Evolutionary conservation across 2,329 filamentous ascomycete species (phyloP).

Genomic region (Neofusicoccum laricinum): DNA sequence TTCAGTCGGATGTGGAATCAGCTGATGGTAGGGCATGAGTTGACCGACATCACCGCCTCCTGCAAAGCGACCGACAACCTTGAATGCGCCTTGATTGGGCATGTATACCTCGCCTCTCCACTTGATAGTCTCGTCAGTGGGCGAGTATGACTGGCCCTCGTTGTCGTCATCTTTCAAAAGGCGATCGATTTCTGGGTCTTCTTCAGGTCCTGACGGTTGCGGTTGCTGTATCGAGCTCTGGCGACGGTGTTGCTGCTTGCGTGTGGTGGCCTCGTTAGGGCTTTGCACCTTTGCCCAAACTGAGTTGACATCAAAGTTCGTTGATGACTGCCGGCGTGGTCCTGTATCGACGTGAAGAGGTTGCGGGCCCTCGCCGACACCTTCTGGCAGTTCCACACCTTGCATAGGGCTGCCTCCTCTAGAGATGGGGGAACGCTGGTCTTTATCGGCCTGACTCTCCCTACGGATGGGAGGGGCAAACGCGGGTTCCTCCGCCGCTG

Average conservation of each 20-base stretch:
- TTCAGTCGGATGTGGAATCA: conserved; percentile 68
- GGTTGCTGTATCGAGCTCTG: conserved; percentile 37
- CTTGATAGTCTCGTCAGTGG: conserved; percentile 66
- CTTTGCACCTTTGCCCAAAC: conserved; percentile 83
- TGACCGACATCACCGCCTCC: conserved; percentile 76
- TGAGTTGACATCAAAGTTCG: conserved; percentile 78
- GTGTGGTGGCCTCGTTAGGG: conserved; percentile 51
- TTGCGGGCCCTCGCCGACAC: conserved; percentile 22
- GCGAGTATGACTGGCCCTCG: conserved; percentile 78
- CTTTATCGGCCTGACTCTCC: conserved; percentile 26
- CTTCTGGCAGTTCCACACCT: conserved; percentile 35
- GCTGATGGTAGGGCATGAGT: conserved; percentile 67
- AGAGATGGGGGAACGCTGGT: conserved; percentile 21
- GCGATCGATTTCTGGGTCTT: conserved; percentile 87
- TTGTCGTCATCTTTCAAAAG: conserved; percentile 79
- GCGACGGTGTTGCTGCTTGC: conserved; percentile 44
- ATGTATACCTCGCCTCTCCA: conserved; percentile 53
- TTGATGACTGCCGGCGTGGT: conserved; percentile 51
- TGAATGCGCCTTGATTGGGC: conserved; percentile 67
- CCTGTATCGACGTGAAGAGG: conserved; percentile 36
- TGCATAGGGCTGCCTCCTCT: conserved; percentile 20
- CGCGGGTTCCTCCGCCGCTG: conserved; percentile 45
- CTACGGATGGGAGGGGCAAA: conserved; percentile 39
- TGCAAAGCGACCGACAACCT: conserved; percentile 75
- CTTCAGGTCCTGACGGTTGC: conserved; percentile 38